A percentile compares a stretch with the other conserved stretches of the same genome.
Evolutionary conservation across 2,329 filamentous ascomycete genomes (phyloP).

Genomic region (Didymella arachidicola): DNA sequence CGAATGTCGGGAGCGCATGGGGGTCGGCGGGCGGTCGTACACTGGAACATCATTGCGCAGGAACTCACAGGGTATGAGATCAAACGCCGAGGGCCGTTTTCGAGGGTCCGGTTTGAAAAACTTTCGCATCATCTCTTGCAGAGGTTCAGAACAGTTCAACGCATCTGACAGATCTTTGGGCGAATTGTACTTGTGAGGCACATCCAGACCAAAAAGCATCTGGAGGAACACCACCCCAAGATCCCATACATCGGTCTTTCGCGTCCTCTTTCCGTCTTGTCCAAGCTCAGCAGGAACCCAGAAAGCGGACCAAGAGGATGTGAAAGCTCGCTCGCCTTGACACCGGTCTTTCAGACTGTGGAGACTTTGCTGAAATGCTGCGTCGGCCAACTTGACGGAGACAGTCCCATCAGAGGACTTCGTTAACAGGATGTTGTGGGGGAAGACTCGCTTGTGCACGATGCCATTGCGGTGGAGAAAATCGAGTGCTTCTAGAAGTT

Average conservation of each 20-base stretch:
- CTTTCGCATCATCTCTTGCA: conserved; percentile 81
- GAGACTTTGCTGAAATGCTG: conserved; percentile 73
- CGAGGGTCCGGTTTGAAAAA: conserved; percentile 87
- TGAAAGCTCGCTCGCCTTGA: conserved; percentile 60
- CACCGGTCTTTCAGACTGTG: conserved; percentile 66
- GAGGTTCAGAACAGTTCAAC: conserved; percentile 73
- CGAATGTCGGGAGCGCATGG: conserved; percentile 48
- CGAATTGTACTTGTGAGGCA: conserved; percentile 78
- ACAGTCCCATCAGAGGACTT: conserved; percentile 71
- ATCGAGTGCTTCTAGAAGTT: conserved; percentile 86
- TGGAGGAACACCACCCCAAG: conserved; percentile 90
- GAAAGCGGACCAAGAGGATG: conserved; percentile 75
- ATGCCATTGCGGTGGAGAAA: conserved; percentile 87
- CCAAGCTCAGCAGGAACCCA: conserved; percentile 84
- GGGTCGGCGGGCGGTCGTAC: conserved; percentile 45
- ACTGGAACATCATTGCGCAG: conserved; percentile 59
- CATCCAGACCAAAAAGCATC: conserved; percentile 88
- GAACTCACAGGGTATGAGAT: conserved; percentile 67
- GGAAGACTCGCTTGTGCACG: conserved; percentile 82
- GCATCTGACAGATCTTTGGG: conserved; percentile 76
- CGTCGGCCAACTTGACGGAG: conserved; percentile 77
- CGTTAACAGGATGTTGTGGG: conserved; percentile 80
- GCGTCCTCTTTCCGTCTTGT: conserved; percentile 64
- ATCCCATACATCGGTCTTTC: conserved; percentile 93
- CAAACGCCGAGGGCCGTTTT: conserved; percentile 84